Base-by-base conservation (phyloP, 106 monocot genomes). In the Allium cepa region DNA sequence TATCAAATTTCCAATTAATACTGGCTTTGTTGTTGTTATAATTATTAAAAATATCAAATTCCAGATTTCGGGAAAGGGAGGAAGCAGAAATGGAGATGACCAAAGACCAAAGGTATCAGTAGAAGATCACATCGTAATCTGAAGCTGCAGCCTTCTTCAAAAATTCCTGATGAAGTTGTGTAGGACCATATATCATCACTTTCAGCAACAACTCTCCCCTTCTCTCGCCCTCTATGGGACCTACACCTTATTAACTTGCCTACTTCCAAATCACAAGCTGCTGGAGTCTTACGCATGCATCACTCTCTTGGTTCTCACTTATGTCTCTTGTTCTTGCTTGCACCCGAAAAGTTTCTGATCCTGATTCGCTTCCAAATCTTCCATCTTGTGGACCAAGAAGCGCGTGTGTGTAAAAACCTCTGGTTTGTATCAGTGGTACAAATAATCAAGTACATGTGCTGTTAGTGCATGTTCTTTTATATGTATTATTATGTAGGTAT, bases 301-400 rank as follows among this genome's bases (percentile, higher is more conserved):
- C 88, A 90, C 62, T 90, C 89, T 64, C 82, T 90, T 64, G 89
- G 89, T 13, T 65, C 62, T 85, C 89, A 3, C 77, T 90, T 47
- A 80, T 82, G 48, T 90, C 89, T 4, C 82, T 90, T 63, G 71
- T 90, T 67, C 82, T 90, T 17, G 89, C 85, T 45, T 85, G 82
- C 78, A 77, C 79, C 49, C 85, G 85, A 62, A 76, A 72, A 51
- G 60, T 75, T 17, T 79, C 82, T n/a, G 75, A 90, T 68, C 74
- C 73, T 9, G 57, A 50, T 13, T 64, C 82, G 6, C 57, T 82
- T 28, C 75, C 85, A 52, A 47, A 53, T 8, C 48, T 53, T 50
- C 67, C 57, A 2, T 11, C 5, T 45, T 17, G 26, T 0, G 17
- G 10, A 12, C n/a, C 13, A 64, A 14, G 64, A 49, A 64, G 49